Evolutionary conservation across 2,329 filamentous ascomycete genomes (phyloP).

Genomic region (Aspergillus fumigatiaffinis): DNA sequence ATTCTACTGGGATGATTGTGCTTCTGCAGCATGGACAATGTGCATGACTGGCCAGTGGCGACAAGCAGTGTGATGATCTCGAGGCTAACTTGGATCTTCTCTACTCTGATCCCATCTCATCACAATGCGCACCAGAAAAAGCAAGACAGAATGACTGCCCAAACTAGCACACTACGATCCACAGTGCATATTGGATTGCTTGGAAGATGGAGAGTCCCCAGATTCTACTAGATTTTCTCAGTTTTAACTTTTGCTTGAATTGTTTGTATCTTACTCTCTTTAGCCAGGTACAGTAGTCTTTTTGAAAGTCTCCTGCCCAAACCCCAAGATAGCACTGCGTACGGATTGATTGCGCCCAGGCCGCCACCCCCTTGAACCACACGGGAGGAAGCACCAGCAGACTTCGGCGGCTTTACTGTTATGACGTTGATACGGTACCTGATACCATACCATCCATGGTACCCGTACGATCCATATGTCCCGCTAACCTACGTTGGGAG

Average conservation of each 20-base stretch:
- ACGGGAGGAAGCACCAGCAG: conserved; percentile 21
- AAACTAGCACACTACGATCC: not conserved
- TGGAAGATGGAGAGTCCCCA: no score
- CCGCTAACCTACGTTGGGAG: not conserved
- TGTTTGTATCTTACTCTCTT: no score
- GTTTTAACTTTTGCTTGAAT: no score
- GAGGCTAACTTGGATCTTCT: not conserved
- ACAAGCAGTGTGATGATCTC: not conserved
- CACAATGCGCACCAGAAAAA: not conserved
- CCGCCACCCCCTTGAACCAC: conserved; percentile 34
- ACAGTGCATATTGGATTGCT: no score
- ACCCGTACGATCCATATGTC: not conserved
- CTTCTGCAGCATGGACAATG: not conserved
- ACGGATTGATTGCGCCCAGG: conserved; percentile 12
- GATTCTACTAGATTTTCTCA: no score
- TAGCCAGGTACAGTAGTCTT: not conserved
- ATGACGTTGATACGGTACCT: conserved; percentile 16
- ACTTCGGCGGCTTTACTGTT: conserved; percentile 10
- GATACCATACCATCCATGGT: conserved; percentile 4
- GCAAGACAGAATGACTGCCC: not conserved
- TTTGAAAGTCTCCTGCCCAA: not conserved
- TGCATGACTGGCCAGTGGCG: not conserved
- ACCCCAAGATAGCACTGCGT: conserved; percentile 3
- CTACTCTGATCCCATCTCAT: not conserved
- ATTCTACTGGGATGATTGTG: not conserved